Evolutionary conservation across 257 asterid species (phyloP).

Genomic region (Solanum gracilifrons): DNA sequence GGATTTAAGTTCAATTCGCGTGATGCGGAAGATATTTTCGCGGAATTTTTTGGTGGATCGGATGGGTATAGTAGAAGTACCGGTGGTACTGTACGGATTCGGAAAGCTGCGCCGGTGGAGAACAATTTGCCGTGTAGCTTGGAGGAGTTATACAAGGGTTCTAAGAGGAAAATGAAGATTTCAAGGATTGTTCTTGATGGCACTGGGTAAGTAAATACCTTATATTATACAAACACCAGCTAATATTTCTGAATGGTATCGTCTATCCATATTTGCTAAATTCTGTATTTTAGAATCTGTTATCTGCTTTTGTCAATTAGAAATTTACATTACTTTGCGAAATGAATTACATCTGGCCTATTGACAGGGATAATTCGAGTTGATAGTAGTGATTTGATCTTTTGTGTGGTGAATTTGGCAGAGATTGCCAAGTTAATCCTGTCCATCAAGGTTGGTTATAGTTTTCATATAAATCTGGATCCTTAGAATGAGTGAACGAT

Average conservation of each 20-base stretch:
- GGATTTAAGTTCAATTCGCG: conserved; percentile 42
- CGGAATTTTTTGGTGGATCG: conserved; percentile 63
- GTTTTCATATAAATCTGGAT: not conserved
- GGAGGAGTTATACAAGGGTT: conserved; percentile 87
- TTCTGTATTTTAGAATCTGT: not conserved
- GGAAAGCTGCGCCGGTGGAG: conserved; percentile 82
- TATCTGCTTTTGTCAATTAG: not conserved
- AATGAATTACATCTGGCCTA: not conserved
- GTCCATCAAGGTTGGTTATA: not conserved
- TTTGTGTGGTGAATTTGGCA: not conserved
- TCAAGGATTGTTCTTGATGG: conserved; percentile 44
- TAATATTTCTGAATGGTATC: not conserved
- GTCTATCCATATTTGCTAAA: not conserved
- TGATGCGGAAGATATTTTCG: conserved; percentile 64
- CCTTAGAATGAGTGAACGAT: not conserved
- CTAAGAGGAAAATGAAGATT: conserved; percentile 58
- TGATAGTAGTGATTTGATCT: not conserved
- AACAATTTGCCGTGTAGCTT: conserved; percentile 58
- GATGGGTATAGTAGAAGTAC: conserved; percentile 18
- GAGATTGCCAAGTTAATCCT: not conserved
- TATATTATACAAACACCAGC: not conserved
- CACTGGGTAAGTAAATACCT: conserved; percentile 32
- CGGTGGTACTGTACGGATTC: conserved; percentile 10
- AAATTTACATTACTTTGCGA: not conserved
- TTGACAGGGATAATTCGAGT: not conserved